These are phyloP conservation scores for Didymella glomerata DNA, from an alignment of 2,329 filamentous ascomycete genomes.

Conservation along the genomic window DNA sequence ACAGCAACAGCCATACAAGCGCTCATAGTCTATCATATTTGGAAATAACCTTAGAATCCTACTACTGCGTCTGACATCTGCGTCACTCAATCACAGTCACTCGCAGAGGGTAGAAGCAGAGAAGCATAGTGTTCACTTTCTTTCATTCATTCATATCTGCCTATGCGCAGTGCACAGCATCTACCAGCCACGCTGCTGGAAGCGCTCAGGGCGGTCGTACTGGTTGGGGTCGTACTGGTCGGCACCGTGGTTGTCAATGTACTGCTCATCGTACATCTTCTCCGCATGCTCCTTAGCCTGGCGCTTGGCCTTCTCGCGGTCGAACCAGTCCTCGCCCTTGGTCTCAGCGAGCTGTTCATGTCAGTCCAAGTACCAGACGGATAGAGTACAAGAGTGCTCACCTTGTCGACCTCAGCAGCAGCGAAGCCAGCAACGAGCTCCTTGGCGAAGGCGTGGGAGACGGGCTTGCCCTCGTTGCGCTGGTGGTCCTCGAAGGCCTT, in stretches of 20 bases:
- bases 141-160: conserved; percentile 4
- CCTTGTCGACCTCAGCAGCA: conserved; percentile 62
- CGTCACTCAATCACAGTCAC: no score
- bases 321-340: conserved; percentile 60
- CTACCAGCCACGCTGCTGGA: conserved; percentile 44
- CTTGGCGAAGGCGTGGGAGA: conserved; percentile 79
- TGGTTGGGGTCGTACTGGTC: conserved; percentile 59
- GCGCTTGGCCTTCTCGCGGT: conserved; percentile 58
- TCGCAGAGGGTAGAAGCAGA: no score
- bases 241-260: conserved; percentile 51
- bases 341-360: conserved; percentile 70
- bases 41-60: no score
- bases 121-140: not conserved
- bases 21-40: no score
- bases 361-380: not conserved
- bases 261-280: conserved; percentile 60
- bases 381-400: not conserved
- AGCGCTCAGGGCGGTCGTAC: conserved; percentile 46
- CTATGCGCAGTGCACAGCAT: conserved; percentile 11
- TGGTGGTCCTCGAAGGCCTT: conserved; percentile 81
- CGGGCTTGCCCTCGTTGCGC: conserved; percentile 73
- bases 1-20: no score
- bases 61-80: no score
- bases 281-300: conserved; percentile 55
- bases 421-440: conserved; percentile 77